phyloP scores from a whole-genome alignment of 495 filamentous ascomycete species.

The Lophium mytilinum region DNA sequence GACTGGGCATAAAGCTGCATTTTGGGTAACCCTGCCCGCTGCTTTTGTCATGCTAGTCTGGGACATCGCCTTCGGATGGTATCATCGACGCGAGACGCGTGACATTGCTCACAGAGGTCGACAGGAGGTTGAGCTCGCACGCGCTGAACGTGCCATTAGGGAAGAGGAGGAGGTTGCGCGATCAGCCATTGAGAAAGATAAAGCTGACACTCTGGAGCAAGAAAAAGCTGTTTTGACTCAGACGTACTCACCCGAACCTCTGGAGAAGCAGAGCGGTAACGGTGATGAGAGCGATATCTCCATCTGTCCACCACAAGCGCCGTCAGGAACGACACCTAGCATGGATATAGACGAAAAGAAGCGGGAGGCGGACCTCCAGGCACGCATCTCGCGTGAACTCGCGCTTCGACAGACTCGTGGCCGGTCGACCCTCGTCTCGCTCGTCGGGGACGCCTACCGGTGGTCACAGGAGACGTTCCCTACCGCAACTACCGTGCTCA shows the following conservation, averaged over 20 bases:
- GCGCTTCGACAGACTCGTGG: not conserved
- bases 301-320: not conserved
- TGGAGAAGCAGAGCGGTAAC: too few relatives aligned
- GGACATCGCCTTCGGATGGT: slow-evolving; percentile 53
- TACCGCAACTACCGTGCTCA: slow-evolving; percentile 50
- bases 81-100: slow-evolving; percentile 40
- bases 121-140: slow-evolving; percentile 41
- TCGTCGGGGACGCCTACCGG: slow-evolving; percentile 34
- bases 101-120: slow-evolving; percentile 50
- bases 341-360: slow-evolving; percentile 2
- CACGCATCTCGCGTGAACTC: too few relatives aligned
- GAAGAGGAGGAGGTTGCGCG: slow-evolving; percentile 24
- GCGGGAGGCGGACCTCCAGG: not conserved
- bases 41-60: slow-evolving; percentile 56
- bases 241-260: not conserved
- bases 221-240: not conserved
- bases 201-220: not conserved
- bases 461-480: slow-evolving; percentile 62
- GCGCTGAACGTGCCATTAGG: slow-evolving; percentile 23
- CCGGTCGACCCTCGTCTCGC: slow-evolving; percentile 41
- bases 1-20: slow-evolving; percentile 43
- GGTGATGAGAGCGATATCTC: too few relatives aligned
- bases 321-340: slow-evolving; percentile 13
- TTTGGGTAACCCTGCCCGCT: slow-evolving; percentile 54
- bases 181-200: slow-evolving; percentile 2